Conservation (phyloP, 768 basidiomycete genomes). For the Tricholoma sp. region DNA sequence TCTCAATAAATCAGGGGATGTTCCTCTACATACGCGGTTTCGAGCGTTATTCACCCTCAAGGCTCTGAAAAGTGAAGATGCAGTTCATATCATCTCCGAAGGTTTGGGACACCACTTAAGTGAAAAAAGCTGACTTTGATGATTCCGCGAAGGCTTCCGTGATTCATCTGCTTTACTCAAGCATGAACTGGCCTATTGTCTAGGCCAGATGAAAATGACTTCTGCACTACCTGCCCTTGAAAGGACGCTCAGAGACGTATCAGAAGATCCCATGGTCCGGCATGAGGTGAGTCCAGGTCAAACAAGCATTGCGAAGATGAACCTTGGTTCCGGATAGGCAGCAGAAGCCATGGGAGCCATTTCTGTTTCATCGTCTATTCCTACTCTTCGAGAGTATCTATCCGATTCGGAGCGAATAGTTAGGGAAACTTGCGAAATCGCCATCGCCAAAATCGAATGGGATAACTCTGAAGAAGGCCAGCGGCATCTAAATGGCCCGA, state of each 20-base stretch:
- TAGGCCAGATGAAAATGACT: conserved; percentile 81
- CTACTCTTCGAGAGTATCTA: conserved; percentile 66
- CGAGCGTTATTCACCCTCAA: conserved; percentile 91
- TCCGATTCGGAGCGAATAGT: conserved; percentile 69
- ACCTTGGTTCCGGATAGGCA: conserved; percentile 44
- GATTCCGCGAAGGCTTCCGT: conserved; percentile 54
- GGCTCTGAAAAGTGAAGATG: conserved; percentile 69
- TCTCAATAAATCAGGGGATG: conserved; percentile 68
- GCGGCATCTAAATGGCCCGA: conserved; percentile 31
- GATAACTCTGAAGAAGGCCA: conserved; percentile 74
- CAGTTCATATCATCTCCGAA: conserved; percentile 80
- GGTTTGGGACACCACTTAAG: conserved; percentile 38
- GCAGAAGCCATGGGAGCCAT: conserved; percentile 99
- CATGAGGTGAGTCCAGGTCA: conserved; percentile 66
- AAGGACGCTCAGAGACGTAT: conserved; percentile 58
- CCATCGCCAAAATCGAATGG: conserved; percentile 92
- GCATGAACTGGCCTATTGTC: conserved; percentile 95
- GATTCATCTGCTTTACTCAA: conserved; percentile 90
- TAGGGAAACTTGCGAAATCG: conserved; percentile 96
- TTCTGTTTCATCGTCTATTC: conserved; percentile 58
- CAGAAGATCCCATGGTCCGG: conserved; percentile 92
- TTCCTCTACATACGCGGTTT: conserved; percentile 83
- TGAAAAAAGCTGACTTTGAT: conserved; percentile 4
- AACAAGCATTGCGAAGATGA: conserved; percentile 11
- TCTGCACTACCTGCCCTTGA: conserved; percentile 78